A percentile compares a stretch with the other conserved stretches of the same genome.
phyloP scores from a whole-genome alignment of 352 stramenopile species.

The Pythium sp. region DNA sequence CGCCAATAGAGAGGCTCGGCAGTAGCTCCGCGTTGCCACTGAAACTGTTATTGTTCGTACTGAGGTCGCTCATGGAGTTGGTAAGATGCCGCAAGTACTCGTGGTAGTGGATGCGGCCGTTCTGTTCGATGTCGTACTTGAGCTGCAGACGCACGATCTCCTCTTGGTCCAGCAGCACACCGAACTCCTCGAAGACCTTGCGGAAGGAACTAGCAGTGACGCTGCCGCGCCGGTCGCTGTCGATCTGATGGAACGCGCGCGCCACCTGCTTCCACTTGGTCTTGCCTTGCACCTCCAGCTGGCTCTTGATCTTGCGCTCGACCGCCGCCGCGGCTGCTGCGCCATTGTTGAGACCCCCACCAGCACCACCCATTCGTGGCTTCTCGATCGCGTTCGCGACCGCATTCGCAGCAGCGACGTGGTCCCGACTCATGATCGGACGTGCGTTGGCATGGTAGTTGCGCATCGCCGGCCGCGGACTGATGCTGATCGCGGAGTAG shows the following conservation, averaged over 20 bases:
- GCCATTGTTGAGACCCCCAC: conserved; percentile 17
- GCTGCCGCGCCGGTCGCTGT: conserved; percentile 49
- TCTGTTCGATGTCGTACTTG: conserved; percentile 79
- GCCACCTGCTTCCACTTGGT: conserved; percentile 57
- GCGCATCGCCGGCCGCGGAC: conserved; percentile 38
- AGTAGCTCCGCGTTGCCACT: conserved; percentile 17
- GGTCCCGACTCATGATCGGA: conserved; percentile 29
- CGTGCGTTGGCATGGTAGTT: conserved; percentile 16
- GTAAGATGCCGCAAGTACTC: conserved; percentile 63
- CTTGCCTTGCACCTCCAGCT: conserved; percentile 46
- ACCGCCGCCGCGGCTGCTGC: conserved; percentile 36
- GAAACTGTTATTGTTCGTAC: conserved; percentile 5
- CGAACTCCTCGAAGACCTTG: conserved; percentile 61
- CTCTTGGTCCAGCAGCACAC: conserved; percentile 54
- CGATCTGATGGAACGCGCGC: conserved; percentile 58
- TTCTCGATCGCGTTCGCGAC: conserved; percentile 50
- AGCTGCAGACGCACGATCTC: conserved; percentile 62
- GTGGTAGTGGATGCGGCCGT: conserved; percentile 61
- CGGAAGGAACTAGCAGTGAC: conserved; percentile 45
- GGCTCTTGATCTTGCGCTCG: conserved; percentile 61
- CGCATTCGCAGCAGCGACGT: conserved; percentile 39
- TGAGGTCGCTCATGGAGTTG: conserved; percentile 41
- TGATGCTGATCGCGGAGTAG: conserved; percentile 71
- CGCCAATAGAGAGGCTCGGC: conserved; percentile 22
- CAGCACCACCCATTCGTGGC: conserved; percentile 12